Percentiles rank a stretch among this genome's conserved stretches.
Evolutionary conservation across 208 protist species (phyloP).

Genomic region (Leptomonas pyrrhocoris): DNA sequence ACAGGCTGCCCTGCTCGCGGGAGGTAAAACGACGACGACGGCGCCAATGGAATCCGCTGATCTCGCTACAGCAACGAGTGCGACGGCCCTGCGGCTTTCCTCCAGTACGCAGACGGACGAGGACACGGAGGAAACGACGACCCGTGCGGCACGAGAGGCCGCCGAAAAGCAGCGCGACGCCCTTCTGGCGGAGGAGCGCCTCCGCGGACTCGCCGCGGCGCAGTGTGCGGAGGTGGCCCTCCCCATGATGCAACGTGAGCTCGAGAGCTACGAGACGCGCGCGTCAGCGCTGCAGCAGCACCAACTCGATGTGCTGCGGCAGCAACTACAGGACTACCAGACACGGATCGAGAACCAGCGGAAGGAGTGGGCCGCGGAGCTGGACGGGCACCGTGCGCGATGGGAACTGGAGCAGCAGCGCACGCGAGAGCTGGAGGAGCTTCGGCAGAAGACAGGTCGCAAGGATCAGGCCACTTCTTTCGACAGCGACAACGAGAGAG

Average conservation of each 20-base stretch:
- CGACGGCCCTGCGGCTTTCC: background rate
- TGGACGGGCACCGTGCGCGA: constrained; percentile 1
- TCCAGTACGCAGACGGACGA: background rate
- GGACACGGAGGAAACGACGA: background rate
- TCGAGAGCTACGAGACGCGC: constrained; percentile 23
- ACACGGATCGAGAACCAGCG: constrained; percentile 4
- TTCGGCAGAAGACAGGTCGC: background rate
- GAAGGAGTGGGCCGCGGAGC: background rate
- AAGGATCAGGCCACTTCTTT: background rate
- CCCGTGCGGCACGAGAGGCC: background rate
- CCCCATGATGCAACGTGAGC: constrained; percentile 24
- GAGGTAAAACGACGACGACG: background rate
- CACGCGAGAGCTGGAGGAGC: background rate
- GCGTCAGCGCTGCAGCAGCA: constrained; percentile 12
- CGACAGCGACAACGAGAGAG: background rate
- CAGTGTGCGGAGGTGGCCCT: constrained; percentile 25
- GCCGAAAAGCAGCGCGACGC: background rate
- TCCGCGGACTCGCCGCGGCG: constrained; percentile 3
- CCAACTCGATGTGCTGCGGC: constrained; percentile 3
- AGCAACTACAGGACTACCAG: constrained; percentile 17
- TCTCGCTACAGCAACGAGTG: background rate
- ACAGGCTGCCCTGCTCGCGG: constrained; percentile 13
- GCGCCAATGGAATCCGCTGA: background rate
- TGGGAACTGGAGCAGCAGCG: constrained; percentile 16
- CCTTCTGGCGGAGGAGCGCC: constrained; percentile 1